These are phyloP conservation scores for Aegilops tauschii DNA, from an alignment of 176 grass and related monocot species.

Conservation along the genomic window DNA sequence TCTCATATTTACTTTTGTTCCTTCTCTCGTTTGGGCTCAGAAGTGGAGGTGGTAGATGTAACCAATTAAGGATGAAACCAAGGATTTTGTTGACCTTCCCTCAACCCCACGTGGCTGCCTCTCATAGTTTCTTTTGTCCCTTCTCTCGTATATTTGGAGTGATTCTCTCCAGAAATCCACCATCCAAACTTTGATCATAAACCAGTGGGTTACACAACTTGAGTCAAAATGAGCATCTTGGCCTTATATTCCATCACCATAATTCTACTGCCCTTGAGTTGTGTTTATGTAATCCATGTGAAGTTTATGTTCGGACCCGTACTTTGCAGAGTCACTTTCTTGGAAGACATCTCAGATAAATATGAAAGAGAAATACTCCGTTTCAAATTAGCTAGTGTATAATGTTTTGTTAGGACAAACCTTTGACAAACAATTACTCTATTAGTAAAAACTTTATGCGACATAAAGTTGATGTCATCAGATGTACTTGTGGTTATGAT, in stretches of 20 bases:
- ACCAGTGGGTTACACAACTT: neutral
- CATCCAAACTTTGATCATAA: slow-evolving; percentile 22
- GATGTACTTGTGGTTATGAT: neutral
- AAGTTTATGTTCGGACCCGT: neutral
- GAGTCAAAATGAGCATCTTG: neutral
- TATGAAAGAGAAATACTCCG: neutral
- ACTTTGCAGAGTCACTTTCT: neutral
- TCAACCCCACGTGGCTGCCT: neutral
- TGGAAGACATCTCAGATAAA: neutral
- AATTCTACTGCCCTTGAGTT: neutral
- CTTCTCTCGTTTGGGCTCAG: neutral
- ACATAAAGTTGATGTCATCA: neutral
- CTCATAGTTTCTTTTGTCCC: neutral
- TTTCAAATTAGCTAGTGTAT: neutral
- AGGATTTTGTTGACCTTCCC: neutral
- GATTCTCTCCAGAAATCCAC: neutral
- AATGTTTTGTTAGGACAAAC: neutral
- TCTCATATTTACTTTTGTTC: neutral
- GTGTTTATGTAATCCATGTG: neutral
- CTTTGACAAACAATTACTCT: neutral
- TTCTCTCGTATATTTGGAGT: neutral
- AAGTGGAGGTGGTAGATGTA: neutral
- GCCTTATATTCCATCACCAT: neutral
- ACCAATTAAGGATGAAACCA: neutral
- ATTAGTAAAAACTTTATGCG: neutral